Percentiles rank a stretch among this genome's conserved stretches.
phyloP scores from a whole-genome alignment of 192 early-diverging fungal species.

The Pecoramyces ruminantium region DNA sequence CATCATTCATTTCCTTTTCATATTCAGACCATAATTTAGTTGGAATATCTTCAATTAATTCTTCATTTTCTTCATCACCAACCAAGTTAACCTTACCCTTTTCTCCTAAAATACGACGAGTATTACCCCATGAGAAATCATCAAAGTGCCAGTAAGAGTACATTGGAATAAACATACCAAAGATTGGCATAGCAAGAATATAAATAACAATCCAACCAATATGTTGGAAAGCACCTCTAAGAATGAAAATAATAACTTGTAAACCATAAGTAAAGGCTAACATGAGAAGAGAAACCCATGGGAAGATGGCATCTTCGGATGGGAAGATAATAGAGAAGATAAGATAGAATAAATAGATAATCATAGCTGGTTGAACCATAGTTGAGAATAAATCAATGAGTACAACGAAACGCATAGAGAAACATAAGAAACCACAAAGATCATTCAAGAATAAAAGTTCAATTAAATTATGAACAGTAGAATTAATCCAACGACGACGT shows the following conservation, averaged over 20 bases:
- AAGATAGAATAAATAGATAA: slow-evolving; percentile 52
- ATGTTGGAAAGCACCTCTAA: slow-evolving; percentile 78
- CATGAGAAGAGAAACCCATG: slow-evolving; percentile 69
- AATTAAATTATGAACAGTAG: slow-evolving; percentile 93
- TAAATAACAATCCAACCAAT: slow-evolving; percentile 84
- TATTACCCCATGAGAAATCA: slow-evolving; percentile 99
- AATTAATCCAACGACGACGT: slow-evolving; percentile 99
- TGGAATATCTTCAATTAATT: slow-evolving; percentile 25
- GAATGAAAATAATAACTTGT: slow-evolving; percentile 26
- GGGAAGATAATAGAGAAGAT: not conserved
- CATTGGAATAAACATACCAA: slow-evolving; percentile 37
- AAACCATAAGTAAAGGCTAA: slow-evolving; percentile 73
- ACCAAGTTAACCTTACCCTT: slow-evolving; percentile 33
- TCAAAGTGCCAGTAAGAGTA: slow-evolving; percentile 99
- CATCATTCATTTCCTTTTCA: slow-evolving; percentile 35
- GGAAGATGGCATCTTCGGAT: slow-evolving; percentile 19
- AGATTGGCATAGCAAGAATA: slow-evolving; percentile 77
- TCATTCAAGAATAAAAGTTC: slow-evolving; percentile 85
- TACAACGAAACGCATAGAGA: slow-evolving; percentile 93
- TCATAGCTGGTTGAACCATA: slow-evolving; percentile 76
- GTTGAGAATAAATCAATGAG: slow-evolving; percentile 88
- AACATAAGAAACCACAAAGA: slow-evolving; percentile 92
- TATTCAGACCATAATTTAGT: slow-evolving; percentile 70
- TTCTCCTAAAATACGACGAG: slow-evolving; percentile 76
- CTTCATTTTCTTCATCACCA: not conserved